Percentiles rank a stretch among this genome's conserved stretches.
Conservation (phyloP, 768 basidiomycete species). For the Mycena rebaudengoi region DNA sequence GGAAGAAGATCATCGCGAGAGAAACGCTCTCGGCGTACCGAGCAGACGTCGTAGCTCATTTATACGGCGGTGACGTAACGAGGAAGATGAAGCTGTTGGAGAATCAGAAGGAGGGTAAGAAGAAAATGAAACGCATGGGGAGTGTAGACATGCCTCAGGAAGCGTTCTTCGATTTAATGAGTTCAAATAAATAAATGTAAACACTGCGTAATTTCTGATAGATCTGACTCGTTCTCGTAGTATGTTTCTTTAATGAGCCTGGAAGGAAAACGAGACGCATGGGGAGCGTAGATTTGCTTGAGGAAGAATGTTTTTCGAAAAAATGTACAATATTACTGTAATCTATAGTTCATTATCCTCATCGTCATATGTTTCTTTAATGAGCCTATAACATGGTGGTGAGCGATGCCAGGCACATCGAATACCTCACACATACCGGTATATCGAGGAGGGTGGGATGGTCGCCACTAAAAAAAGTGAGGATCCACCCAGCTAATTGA, state of each 20-base stretch:
- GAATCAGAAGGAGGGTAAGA: conserved; percentile 94
- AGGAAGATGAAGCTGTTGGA: conserved; percentile 72
- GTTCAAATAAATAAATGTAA: conserved; percentile 60
- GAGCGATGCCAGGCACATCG: conserved; percentile 17
- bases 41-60: conserved; percentile 92
- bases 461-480: conserved; percentile 72
- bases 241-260: too few species aligned
- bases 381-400: conserved; percentile 55
- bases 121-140: conserved; percentile 87
- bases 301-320: conserved; percentile 96
- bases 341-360: conserved; percentile 85
- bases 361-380: conserved; percentile 96
- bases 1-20: conserved; percentile 86
- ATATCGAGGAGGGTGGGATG: conserved; percentile 96
- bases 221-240: too few species aligned
- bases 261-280: conserved; percentile 90
- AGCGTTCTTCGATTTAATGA: conserved; percentile 92
- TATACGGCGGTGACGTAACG: conserved; percentile 78
- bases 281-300: conserved; percentile 89
- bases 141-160: conserved; percentile 92
- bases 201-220: too few species aligned
- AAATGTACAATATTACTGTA: too few species aligned
- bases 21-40: conserved; percentile 88
- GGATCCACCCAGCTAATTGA: neutral
- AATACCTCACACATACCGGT: conserved; percentile 61